Evolutionary conservation across 1,284 basidiomycete genomes (phyloP).

Genomic region (Peniophora sp.): DNA sequence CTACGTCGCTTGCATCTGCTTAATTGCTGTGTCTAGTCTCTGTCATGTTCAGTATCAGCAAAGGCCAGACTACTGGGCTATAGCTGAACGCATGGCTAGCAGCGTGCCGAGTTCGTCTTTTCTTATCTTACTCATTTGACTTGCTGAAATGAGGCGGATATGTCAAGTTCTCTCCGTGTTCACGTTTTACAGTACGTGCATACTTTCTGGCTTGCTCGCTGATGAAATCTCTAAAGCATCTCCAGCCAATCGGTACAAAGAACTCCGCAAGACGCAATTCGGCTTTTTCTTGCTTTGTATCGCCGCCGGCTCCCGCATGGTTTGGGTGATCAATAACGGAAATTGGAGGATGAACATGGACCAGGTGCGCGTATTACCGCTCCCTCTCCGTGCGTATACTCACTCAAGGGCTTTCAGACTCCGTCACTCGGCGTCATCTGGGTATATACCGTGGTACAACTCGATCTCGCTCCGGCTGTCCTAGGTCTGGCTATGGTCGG

Average conservation of each 20-base stretch:
- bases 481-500: slow-evolving; percentile 46
- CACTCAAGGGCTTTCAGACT: slow-evolving; percentile 30
- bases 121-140: background rate
- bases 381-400: slow-evolving; percentile 1
- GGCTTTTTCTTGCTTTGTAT: slow-evolving; percentile 51
- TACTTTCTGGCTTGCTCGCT: too few relatives aligned
- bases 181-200: slow-evolving; percentile 66
- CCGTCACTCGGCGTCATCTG: slow-evolving; percentile 70
- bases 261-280: slow-evolving; percentile 40
- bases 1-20: background rate
- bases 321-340: slow-evolving; percentile 62
- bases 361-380: slow-evolving; percentile 45
- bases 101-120: slow-evolving; percentile 60
- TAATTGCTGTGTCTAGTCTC: slow-evolving; percentile 33
- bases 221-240: too few relatives aligned
- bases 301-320: slow-evolving; percentile 51
- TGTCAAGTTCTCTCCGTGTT: slow-evolving; percentile 58
- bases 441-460: slow-evolving; percentile 64
- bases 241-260: slow-evolving; percentile 59
- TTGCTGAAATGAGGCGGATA: slow-evolving; percentile 4
- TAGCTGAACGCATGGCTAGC: slow-evolving; percentile 48
- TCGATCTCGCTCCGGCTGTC: slow-evolving; percentile 55
- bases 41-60: slow-evolving; percentile 71
- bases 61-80: slow-evolving; percentile 34
- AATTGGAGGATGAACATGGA: slow-evolving; percentile 63